Evolutionary conservation across 2,329 filamentous ascomycete genomes (phyloP).

Genomic region (Colletotrichum filicis): DNA sequence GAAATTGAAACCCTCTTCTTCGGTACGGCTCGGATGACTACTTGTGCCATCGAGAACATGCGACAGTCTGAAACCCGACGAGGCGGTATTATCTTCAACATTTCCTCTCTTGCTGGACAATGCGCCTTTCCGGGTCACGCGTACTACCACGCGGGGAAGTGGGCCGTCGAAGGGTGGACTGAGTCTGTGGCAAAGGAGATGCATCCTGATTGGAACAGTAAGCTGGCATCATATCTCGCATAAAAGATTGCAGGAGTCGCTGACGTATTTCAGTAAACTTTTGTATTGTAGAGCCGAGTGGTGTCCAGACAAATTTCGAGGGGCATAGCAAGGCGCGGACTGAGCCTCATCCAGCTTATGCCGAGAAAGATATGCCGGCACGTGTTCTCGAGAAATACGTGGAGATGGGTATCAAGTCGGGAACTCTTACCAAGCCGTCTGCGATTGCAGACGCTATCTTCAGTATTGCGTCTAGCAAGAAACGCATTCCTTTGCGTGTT

Average conservation of each 20-base stretch:
- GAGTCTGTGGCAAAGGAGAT: slow-evolving; percentile 38
- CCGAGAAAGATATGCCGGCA: slow-evolving; percentile 44
- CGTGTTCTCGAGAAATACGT: slow-evolving; percentile 40
- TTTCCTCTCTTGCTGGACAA: slow-evolving; percentile 37
- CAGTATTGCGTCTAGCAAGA: slow-evolving; percentile 44
- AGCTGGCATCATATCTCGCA: neutral
- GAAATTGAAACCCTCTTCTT: slow-evolving; percentile 57
- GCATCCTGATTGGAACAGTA: slow-evolving; percentile 39
- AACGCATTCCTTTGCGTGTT: slow-evolving; percentile 52
- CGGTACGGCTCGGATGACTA: slow-evolving; percentile 52
- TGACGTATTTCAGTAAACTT: slow-evolving; percentile 47
- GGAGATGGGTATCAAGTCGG: slow-evolving; percentile 16
- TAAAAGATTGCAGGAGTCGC: slow-evolving; percentile 15
- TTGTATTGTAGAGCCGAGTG: slow-evolving; percentile 54
- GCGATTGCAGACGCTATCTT: slow-evolving; percentile 50
- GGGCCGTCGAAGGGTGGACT: slow-evolving; percentile 39
- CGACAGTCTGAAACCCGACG: slow-evolving; percentile 41
- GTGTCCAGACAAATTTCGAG: slow-evolving; percentile 49
- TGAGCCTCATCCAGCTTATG: slow-evolving; percentile 52
- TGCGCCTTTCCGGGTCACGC: slow-evolving; percentile 37
- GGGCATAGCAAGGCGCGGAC: slow-evolving; percentile 33
- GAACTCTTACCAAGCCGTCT: slow-evolving; percentile 42
- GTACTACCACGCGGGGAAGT: slow-evolving; percentile 40
- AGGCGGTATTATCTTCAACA: slow-evolving; percentile 40
- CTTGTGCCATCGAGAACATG: slow-evolving; percentile 49